Evolutionary conservation across 1,284 basidiomycete genomes (phyloP), one percentile per base, ranked within the genome.

Genomic region (Porodaedalea pini): DNA sequence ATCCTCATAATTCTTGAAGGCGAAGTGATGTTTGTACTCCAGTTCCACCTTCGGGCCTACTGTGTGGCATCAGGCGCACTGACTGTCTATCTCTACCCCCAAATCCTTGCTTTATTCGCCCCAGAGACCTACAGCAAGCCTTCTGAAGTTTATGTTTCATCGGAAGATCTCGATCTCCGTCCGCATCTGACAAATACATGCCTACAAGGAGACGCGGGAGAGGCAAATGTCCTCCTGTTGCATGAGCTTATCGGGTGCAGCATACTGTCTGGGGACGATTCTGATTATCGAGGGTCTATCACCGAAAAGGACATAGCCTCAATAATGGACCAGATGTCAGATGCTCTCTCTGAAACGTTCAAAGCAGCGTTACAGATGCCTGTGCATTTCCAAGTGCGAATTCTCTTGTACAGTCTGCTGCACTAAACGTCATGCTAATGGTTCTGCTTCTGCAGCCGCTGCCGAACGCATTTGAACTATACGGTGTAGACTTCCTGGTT

Each of bases 141-240:
- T 2, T 62, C 58, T 4, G 37, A 62, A 1, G 61, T 59, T 1
- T 62, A 66, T 27, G 57, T 69, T 27, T 62, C 67, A 2, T 61
- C 64, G 10, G 59, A 76, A 3, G 61, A 66, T 10, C 51, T 78
- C 10, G 85, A 94, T 68, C 78, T 98, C 4, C 66, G 78, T 1
- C 81, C 89, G 0, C 97, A 99, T 71, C 76, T 99, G 17, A 99
- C 96, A 37, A 99, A 99, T 68, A 98, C 97, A 0, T 95, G 92
- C 43, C 75, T 98, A n/a, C 96, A 98, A 71, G 79, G 71, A 11
- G 80, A 85, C 58, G 73, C 72, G 10, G 84, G 88, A 8, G 85
- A 90, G 64, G 78, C 77, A 45, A 78, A 78, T 50, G 89, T 95
- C 2, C 80, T 87, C 41, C 74, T 94, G 29, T 76, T 95, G 45